These are phyloP conservation scores for Breynia disticha DNA, from an alignment of 441 rosid genomes.

Conservation along the genomic window DNA sequence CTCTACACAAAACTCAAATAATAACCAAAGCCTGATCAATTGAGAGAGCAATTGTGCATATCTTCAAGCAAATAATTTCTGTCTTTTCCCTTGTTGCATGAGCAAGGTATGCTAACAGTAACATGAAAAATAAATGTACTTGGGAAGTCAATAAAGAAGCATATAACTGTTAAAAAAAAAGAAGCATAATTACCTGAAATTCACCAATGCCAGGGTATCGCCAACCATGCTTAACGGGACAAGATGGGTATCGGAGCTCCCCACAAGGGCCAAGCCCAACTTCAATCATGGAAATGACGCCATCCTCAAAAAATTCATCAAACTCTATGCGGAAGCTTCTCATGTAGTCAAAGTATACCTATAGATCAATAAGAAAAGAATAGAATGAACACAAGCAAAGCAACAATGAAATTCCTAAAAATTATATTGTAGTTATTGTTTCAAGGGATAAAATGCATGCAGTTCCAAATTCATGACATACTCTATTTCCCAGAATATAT, in stretches of 20 bases:
- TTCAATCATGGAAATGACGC: constrained; percentile 71
- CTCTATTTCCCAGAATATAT: constrained; percentile 1
- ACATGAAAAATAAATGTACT: constrained; percentile 4
- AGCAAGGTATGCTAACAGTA: background rate
- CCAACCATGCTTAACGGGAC: constrained; percentile 99
- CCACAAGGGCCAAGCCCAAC: constrained; percentile 98
- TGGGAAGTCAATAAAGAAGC: constrained; percentile 3
- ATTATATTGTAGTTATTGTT: background rate
- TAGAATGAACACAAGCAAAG: constrained; percentile 9
- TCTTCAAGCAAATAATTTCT: too few species aligned
- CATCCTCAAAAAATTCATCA: constrained; percentile 60
- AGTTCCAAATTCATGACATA: background rate
- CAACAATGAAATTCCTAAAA: background rate
- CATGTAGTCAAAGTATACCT: constrained; percentile 99
- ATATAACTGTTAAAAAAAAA: constrained; percentile 6
- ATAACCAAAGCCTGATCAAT: too few species aligned
- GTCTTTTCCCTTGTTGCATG: background rate
- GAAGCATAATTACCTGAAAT: constrained; percentile 66
- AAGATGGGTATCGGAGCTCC: constrained; percentile 89
- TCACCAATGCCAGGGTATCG: constrained; percentile 97
- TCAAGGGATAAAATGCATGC: background rate
- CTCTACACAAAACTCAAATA: too few species aligned
- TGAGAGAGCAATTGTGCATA: background rate
- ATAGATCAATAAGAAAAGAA: constrained; percentile 22
- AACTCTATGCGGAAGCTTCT: constrained; percentile 94